Conservation (phyloP, 352 stramenopile species). For the Phytophthora citrophthora region DNA sequence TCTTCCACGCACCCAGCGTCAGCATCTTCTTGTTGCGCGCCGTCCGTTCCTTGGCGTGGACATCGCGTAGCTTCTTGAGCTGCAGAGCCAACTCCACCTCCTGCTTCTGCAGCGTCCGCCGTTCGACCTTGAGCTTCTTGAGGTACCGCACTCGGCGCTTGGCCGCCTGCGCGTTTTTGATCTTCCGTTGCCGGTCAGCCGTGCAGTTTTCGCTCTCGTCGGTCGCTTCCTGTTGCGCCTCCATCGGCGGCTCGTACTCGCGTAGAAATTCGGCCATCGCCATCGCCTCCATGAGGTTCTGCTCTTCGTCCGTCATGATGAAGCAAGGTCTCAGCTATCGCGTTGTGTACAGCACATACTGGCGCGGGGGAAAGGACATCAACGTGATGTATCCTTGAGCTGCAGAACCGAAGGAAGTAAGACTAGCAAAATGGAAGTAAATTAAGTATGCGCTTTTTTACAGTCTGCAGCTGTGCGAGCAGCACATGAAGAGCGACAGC, state of each 20-base stretch:
- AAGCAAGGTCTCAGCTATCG: conserved; percentile 1
- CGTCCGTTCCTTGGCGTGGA: conserved; percentile 2
- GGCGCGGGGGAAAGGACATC: conserved; percentile 3
- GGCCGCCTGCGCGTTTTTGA: conserved; percentile 26
- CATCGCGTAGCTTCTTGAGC: conserved; percentile 14
- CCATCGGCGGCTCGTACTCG: conserved; percentile 18
- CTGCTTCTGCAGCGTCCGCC: conserved; percentile 24
- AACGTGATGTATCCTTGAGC: background rate
- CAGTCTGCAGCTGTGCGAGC: conserved; percentile 62
- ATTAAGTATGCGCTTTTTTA: conserved; percentile 51
- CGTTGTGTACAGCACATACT: conserved; percentile 19
- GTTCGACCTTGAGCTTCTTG: conserved; percentile 28
- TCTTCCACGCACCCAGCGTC: conserved; percentile 18
- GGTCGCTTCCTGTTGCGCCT: background rate
- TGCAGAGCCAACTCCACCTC: conserved; percentile 16
- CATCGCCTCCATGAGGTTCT: conserved; percentile 10
- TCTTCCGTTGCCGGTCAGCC: conserved; percentile 9
- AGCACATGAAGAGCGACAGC: conserved; percentile 47
- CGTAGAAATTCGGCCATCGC: conserved; percentile 27
- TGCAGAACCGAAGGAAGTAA: too few relatives aligned
- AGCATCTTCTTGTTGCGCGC: conserved; percentile 26
- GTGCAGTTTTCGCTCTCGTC: background rate
- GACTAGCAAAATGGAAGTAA: too few relatives aligned
- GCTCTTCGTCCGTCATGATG: conserved; percentile 15
- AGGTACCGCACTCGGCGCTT: conserved; percentile 24